phyloP scores from a whole-genome alignment of 1,284 basidiomycete species.

The Pseudozyma tsukubaensis region DNA sequence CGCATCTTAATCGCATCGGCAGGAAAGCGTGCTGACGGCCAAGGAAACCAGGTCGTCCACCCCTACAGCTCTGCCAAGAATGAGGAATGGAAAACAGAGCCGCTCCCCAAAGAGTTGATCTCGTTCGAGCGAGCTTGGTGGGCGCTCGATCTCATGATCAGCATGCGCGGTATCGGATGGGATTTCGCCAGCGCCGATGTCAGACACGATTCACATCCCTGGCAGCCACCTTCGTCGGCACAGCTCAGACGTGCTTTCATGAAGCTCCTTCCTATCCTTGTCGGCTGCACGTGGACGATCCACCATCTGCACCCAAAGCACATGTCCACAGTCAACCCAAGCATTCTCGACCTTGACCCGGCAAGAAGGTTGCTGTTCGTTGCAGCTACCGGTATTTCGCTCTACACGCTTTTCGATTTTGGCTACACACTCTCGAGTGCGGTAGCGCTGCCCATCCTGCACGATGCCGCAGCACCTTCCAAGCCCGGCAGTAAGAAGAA shows the following conservation, averaged over 20 bases:
- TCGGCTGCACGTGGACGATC: conserved; percentile 30
- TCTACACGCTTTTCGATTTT: conserved; percentile 54
- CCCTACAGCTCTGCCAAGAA: conserved; percentile 29
- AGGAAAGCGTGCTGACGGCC: conserved; percentile 12
- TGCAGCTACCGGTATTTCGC: conserved; percentile 47
- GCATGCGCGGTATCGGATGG: conserved; percentile 58
- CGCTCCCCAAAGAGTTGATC: conserved; percentile 28
- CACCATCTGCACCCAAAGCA: conserved; percentile 38
- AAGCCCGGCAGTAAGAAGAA: background rate
- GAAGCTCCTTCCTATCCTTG: conserved; percentile 44
- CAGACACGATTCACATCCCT: conserved; percentile 50
- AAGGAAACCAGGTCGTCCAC: conserved; percentile 15
- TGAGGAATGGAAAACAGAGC: conserved; percentile 46
- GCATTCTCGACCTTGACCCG: conserved; percentile 37
- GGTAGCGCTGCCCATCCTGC: conserved; percentile 42
- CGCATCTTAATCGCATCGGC: conserved; percentile 34
- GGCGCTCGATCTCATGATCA: conserved; percentile 55
- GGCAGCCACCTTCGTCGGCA: conserved; percentile 46
- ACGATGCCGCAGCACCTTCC: conserved; percentile 16
- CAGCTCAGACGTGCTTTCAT: conserved; percentile 45
- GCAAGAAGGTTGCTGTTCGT: conserved; percentile 34
- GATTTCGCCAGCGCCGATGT: conserved; percentile 55
- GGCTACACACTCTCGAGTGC: conserved; percentile 55
- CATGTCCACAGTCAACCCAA: conserved; percentile 27
- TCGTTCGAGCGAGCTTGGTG: conserved; percentile 50